These are phyloP conservation scores for Rhizopus stolonifer DNA, from an alignment of 371 early-diverging fungal genomes.

Conservation along the genomic window DNA sequence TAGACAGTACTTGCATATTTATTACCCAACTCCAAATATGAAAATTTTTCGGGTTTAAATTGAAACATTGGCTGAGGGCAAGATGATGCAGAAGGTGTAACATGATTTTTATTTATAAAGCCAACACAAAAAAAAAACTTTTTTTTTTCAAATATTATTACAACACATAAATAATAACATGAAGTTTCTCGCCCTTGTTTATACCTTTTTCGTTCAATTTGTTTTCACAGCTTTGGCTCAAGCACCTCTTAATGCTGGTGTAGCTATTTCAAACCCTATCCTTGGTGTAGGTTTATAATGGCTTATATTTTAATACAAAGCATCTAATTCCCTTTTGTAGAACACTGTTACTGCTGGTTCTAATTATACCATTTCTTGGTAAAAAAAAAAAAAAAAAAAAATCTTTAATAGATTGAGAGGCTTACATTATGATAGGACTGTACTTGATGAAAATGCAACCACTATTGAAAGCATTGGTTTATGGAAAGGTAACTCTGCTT, in stretches of 20 bases:
- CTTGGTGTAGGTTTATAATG: slow-evolving; percentile 7
- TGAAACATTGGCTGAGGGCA: too few species aligned
- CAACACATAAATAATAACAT: slow-evolving; percentile 2
- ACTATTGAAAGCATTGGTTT: slow-evolving; percentile 14
- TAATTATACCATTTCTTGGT: slow-evolving; percentile 8
- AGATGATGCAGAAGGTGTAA: too few species aligned
- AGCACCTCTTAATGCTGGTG: slow-evolving; percentile 8
- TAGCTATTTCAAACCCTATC: slow-evolving; percentile 8
- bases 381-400: too few species aligned
- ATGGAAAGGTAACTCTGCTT: slow-evolving; percentile 15
- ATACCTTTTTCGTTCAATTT: neutral
- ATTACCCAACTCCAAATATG: too few species aligned
- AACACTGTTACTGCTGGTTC: neutral
- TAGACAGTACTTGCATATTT: too few species aligned
- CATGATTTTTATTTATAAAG: too few species aligned
- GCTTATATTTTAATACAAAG: neutral
- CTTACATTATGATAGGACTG: neutral
- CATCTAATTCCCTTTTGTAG: too few species aligned
- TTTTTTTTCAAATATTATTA: too few species aligned
- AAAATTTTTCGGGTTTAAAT: too few species aligned
- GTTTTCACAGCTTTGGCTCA: slow-evolving; percentile 5
- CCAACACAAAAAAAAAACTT: neutral
- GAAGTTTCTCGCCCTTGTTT: slow-evolving; percentile 5
- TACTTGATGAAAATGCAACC: slow-evolving; percentile 9
- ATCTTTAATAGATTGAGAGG: slow-evolving; percentile 1